Evolutionary conservation across 2,329 filamentous ascomycete genomes (phyloP), one percentile per base, ranked within the genome.

Genomic region (Alternaria angustiovoidea): DNA sequence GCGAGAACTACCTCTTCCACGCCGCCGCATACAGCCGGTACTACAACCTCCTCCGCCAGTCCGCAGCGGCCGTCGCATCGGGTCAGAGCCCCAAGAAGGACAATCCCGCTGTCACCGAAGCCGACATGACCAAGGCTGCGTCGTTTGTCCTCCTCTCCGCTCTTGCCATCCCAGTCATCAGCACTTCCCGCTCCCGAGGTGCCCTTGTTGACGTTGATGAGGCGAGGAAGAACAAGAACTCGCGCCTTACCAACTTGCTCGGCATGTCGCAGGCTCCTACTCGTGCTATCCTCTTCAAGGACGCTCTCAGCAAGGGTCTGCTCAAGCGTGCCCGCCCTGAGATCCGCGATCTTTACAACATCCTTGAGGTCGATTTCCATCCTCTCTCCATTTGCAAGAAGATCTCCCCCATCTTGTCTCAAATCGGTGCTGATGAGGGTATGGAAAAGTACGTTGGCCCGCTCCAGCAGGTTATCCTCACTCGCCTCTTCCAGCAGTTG

Each of bases 1-100:
- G 94, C 80, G 95, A 98, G 83, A 99, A 99, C 86, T 98, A 98
- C 80, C 89, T 99, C 46, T 99, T 99, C 89, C 95, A 99, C 78
- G 95, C 95, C 70, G 95, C 95, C 55, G 93, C 95, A 64, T 99
- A 93, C 93, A 96, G 93, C 71, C 88, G 94, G 73, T 98, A 97
- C 85, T 98, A 97, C 86, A 96, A 93, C 78, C 89, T 99, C 34
- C 89, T 99, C 65, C 93, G 94, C 75, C 91, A 96, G 80, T 97
- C 94, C 51, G 90, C 93, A 39, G 89, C 89, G 59, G 85, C 94
- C 58, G 88, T 97, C 55, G 91, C 93, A 52, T 87, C 90, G 57
- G 94, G 94, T 54, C 92, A 95, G 80, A 89, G 92, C 81, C 89
- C 91, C 80, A 98, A 97, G 88, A 88, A 93, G 73, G 95, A 99